A percentile compares a stretch with the other conserved stretches of the same genome.
Conservation (phyloP, 805 yeast genomes). For the Zygotorulaspora danielsina region DNA sequence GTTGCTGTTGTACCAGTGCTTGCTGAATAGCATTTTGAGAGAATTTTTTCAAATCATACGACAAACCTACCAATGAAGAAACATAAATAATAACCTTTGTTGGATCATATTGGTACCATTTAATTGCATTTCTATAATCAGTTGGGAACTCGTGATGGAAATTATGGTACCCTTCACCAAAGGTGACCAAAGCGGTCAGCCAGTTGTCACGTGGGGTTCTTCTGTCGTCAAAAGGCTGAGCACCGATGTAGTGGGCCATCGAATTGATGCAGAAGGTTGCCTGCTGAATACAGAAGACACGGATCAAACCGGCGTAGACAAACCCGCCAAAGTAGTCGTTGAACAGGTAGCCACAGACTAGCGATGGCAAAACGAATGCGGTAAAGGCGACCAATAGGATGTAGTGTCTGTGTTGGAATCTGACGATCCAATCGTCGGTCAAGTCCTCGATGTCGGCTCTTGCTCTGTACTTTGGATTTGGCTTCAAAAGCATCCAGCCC, state of each 20-base stretch:
- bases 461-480: slow-evolving; percentile 78
- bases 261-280: slow-evolving; percentile 86
- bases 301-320: slow-evolving; percentile 68
- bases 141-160: slow-evolving; percentile 90
- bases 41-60: slow-evolving; percentile 69
- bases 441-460: slow-evolving; percentile 79
- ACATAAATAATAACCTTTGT: slow-evolving; percentile 61
- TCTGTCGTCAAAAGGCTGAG: slow-evolving; percentile 80
- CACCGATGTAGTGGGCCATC: slow-evolving; percentile 81
- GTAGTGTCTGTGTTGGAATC: slow-evolving; percentile 79
- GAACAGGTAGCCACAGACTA: slow-evolving; percentile 52
- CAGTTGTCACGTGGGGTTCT: slow-evolving; percentile 84
- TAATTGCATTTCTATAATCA: slow-evolving; percentile 81
- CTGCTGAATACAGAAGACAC: slow-evolving; percentile 70
- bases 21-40: slow-evolving; percentile 79
- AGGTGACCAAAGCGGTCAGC: slow-evolving; percentile 74
- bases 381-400: slow-evolving; percentile 54
- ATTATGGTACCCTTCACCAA: slow-evolving; percentile 88
- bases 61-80: slow-evolving; percentile 61
- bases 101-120: slow-evolving; percentile 87
- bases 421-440: slow-evolving; percentile 71
- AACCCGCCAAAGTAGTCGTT: slow-evolving; percentile 69
- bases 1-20: slow-evolving; percentile 77
- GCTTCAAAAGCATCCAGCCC: slow-evolving; percentile 80
- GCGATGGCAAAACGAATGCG: slow-evolving; percentile 59